Percentiles rank a stretch among this genome's conserved stretches.
These are phyloP conservation scores for Cylindrotheca fusiformis DNA, from an alignment of 108 stramenopile species.

Conservation along the genomic window DNA sequence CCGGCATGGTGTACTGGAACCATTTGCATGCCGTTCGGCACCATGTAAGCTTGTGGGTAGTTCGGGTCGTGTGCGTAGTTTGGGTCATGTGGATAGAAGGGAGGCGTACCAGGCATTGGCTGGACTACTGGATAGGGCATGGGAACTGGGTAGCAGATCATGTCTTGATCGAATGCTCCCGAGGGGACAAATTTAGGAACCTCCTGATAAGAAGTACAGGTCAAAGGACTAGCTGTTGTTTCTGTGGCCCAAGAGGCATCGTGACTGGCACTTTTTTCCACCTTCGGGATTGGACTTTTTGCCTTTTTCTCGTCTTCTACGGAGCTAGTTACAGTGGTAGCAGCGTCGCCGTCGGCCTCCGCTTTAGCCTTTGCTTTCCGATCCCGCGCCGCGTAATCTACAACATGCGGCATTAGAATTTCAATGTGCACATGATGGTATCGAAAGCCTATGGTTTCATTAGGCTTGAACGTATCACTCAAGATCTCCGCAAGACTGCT, in stretches of 20 bases:
- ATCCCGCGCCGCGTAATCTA: slow-evolving; percentile 2
- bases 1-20: background rate
- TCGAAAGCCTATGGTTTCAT: slow-evolving; percentile 21
- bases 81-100: background rate
- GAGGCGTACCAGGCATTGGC: background rate
- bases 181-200: background rate
- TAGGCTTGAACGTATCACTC: slow-evolving; percentile 7
- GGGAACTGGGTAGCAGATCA: background rate
- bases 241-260: background rate
- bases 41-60: background rate
- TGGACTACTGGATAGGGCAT: background rate
- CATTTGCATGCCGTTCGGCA: background rate
- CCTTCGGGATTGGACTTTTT: background rate
- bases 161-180: background rate
- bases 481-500: slow-evolving; percentile 17
- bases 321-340: background rate
- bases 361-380: background rate
- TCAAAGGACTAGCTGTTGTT: background rate
- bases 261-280: background rate
- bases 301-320: too few relatives aligned
- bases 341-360: background rate
- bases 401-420: slow-evolving; percentile 22
- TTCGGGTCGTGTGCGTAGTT: too few relatives aligned
- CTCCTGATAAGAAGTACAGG: background rate
- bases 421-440: slow-evolving; percentile 37